These are phyloP conservation scores for Mycena alexandri DNA, from an alignment of 768 basidiomycete genomes.

Conservation along the genomic window DNA sequence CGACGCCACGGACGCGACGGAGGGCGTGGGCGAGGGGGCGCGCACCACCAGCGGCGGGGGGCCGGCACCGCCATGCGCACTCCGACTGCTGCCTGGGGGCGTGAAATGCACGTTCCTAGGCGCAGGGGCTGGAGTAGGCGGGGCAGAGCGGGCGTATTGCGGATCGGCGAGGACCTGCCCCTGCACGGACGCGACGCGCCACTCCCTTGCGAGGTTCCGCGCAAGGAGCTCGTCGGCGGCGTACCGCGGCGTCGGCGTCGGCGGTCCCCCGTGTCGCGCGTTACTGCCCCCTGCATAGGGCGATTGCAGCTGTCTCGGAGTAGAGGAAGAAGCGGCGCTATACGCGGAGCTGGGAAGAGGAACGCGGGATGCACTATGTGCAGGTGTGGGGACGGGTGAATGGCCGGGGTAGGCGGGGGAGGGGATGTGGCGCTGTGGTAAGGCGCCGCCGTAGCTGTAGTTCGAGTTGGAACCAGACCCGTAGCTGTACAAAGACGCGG, in stretches of 20 bases:
- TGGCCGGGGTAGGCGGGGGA: no score
- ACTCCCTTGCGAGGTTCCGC: slow-evolving; percentile 24
- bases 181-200: slow-evolving; percentile 24
- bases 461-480: no score
- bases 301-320: not conserved
- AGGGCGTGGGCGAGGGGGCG: slow-evolving; percentile 11
- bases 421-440: no score
- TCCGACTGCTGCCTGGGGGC: not conserved
- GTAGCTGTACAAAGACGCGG: not conserved
- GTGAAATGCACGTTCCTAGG: no score
- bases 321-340: slow-evolving; percentile 1
- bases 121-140: no score
- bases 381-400: no score
- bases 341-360: no score
- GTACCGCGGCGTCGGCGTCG: slow-evolving; percentile 28
- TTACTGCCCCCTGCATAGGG: no score
- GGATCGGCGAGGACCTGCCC: slow-evolving; percentile 15
- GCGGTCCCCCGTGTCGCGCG: not conserved
- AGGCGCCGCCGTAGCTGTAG: no score
- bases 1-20: not conserved
- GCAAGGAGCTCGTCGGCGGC: slow-evolving; percentile 34
- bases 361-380: no score
- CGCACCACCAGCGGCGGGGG: slow-evolving; percentile 31
- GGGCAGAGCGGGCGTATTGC: no score
- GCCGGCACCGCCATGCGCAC: no score